phyloP scores from a whole-genome alignment of 208 protist genomes.

The Trypanosomatidae sp. region DNA sequence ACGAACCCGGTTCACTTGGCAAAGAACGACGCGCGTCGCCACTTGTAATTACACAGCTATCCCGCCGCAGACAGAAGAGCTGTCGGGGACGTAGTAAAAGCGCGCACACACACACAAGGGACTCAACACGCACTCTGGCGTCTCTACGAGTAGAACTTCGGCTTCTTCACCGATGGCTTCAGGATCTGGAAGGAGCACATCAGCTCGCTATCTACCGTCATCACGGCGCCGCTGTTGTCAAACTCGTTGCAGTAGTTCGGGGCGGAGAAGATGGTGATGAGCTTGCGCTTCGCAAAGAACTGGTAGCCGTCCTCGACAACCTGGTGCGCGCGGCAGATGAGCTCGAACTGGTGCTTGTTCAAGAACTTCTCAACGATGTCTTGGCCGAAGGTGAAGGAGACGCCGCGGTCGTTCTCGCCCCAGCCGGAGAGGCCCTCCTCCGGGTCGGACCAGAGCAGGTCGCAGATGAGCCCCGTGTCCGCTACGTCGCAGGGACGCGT shows the following conservation, averaged over 20 bases:
- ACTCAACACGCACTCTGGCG: not conserved
- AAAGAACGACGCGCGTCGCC: too few species aligned
- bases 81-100: too few species aligned
- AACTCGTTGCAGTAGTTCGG: conserved; percentile 99
- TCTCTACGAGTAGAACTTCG: conserved; percentile 77
- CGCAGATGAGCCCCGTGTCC: conserved; percentile 99
- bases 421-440: conserved; percentile 93
- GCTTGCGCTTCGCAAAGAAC: conserved; percentile 94
- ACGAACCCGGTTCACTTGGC: too few species aligned
- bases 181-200: conserved; percentile 99
- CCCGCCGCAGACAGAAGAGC: too few species aligned
- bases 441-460: conserved; percentile 99
- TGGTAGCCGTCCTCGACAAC: conserved; percentile 95
- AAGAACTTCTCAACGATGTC: conserved; percentile 96
- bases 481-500: conserved; percentile 98
- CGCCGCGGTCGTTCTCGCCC: conserved; percentile 93
- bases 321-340: conserved; percentile 98
- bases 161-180: conserved; percentile 90
- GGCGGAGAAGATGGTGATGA: conserved; percentile 98
- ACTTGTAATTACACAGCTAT: too few species aligned
- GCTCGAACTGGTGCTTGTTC: conserved; percentile 95
- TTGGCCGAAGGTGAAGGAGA: conserved; percentile 92
- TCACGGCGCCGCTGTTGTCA: conserved; percentile 99
- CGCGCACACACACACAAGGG: not conserved
- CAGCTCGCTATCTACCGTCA: conserved; percentile 97